Conservation (phyloP, 2,329 filamentous ascomycete genomes). For the Stemphylium lycopersici region DNA sequence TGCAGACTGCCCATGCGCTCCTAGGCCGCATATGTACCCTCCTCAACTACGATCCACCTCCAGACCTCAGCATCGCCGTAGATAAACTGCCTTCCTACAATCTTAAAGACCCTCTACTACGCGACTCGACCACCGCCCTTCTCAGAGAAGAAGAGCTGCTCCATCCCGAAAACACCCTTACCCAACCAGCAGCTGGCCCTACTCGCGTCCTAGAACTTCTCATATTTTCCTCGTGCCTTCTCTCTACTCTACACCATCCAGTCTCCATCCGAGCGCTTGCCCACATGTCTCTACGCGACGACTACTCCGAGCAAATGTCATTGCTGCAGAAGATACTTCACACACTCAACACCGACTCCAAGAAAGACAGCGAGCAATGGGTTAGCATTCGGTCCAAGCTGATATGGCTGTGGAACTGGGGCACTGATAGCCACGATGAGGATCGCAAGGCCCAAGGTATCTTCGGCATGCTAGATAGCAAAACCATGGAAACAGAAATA, state of each 20-base stretch:
- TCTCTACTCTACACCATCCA: slow-evolving; percentile 50
- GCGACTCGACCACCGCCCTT: slow-evolving; percentile 38
- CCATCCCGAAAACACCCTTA: slow-evolving; percentile 67
- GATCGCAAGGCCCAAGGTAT: slow-evolving; percentile 56
- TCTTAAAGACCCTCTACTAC: slow-evolving; percentile 41
- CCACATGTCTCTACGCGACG: slow-evolving; percentile 69
- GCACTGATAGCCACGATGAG: slow-evolving; percentile 54
- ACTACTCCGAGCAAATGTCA: slow-evolving; percentile 67
- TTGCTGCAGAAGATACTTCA: slow-evolving; percentile 67
- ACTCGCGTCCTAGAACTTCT: slow-evolving; percentile 68
- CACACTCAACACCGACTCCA: slow-evolving; percentile 58
- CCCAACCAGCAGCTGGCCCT: slow-evolving; percentile 62
- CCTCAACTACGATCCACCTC: slow-evolving; percentile 64
- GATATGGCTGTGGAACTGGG: slow-evolving; percentile 78
- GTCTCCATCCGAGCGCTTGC: slow-evolving; percentile 52
- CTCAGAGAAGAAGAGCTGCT: slow-evolving; percentile 59
- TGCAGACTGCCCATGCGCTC: slow-evolving; percentile 67
- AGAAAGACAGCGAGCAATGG: slow-evolving; percentile 63
- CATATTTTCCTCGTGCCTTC: slow-evolving; percentile 57
- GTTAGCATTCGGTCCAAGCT: slow-evolving; percentile 65
- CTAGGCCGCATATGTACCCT: slow-evolving; percentile 65
- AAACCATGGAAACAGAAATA: slow-evolving; percentile 72
- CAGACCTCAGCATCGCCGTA: slow-evolving; percentile 52
- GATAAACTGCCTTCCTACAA: slow-evolving; percentile 53
- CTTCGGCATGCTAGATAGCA: slow-evolving; percentile 63